phyloP scores from a whole-genome alignment of 208 protist species.

The Trypanosoma caninum region DNA sequence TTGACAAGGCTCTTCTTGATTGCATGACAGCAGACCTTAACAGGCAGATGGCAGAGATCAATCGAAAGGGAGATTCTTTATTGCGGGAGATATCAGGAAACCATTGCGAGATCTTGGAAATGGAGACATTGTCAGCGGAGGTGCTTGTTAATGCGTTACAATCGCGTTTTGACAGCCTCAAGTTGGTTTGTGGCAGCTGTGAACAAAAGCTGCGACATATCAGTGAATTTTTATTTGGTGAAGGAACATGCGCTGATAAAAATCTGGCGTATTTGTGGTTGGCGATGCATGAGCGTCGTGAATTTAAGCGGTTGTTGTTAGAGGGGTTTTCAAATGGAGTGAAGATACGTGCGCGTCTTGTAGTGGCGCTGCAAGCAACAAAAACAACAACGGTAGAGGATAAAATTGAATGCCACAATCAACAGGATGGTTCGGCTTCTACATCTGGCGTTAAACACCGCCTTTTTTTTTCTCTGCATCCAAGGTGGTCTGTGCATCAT shows the following conservation, averaged over 20 bases:
- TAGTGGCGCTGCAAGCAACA: constrained; percentile 3
- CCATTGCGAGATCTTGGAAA: background rate
- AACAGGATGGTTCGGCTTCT: background rate
- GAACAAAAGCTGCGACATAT: constrained; percentile 1
- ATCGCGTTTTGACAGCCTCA: background rate
- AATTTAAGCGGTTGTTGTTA: constrained; percentile 26
- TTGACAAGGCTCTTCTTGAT: constrained; percentile 33
- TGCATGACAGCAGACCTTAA: constrained; percentile 38
- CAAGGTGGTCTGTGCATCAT: constrained; percentile 58
- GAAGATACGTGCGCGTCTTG: constrained; percentile 14
- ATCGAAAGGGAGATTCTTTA: constrained; percentile 15
- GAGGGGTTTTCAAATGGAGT: constrained; percentile 23
- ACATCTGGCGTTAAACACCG: background rate
- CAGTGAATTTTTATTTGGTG: background rate
- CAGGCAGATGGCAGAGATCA: constrained; percentile 28
- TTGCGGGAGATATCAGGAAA: background rate
- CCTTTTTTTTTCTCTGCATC: constrained; percentile 68
- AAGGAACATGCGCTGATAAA: background rate
- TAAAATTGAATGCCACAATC: background rate
- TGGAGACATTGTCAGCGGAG: constrained; percentile 1
- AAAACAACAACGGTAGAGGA: background rate
- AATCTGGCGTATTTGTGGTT: constrained; percentile 39
- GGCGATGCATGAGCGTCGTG: constrained; percentile 35
- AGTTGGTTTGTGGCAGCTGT: background rate
- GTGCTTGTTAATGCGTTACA: background rate